phyloP scores from a whole-genome alignment of 345 rosid genomes.

The Eucalyptus sp. region DNA sequence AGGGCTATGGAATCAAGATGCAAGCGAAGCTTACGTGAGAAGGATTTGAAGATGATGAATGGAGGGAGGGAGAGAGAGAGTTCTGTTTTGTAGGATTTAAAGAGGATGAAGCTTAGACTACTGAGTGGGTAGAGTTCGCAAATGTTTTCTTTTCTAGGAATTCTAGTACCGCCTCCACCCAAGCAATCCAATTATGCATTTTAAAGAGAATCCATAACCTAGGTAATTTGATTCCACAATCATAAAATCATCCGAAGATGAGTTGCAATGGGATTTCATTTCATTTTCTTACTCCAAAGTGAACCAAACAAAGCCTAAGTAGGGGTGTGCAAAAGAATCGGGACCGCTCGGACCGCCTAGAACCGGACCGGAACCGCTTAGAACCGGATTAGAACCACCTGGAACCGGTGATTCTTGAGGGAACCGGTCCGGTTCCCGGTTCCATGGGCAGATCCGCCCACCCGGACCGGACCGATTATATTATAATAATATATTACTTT shows the following conservation, averaged over 20 bases:
- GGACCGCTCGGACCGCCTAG: fast-evolving
- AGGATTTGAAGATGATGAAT: background rate
- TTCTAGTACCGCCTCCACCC: background rate
- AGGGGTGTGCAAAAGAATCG: too few species aligned
- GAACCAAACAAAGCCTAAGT: background rate
- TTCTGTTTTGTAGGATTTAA: background rate
- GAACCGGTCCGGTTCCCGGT: too few species aligned
- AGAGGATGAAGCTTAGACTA: background rate
- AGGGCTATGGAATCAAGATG: background rate
- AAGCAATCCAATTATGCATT: background rate
- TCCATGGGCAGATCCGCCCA: fast-evolving
- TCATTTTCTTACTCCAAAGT: background rate
- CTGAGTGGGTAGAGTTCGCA: background rate
- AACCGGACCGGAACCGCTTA: too few species aligned
- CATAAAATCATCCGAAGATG: background rate
- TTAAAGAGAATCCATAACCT: background rate
- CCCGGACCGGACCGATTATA: fast-evolving
- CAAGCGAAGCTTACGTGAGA: background rate
- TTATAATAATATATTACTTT: too few species aligned
- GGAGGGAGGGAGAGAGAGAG: background rate
- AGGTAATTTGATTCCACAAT: background rate
- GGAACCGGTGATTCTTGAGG: too few species aligned
- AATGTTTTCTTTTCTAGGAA: background rate
- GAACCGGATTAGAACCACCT: fast-evolving
- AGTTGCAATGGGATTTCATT: background rate